These are phyloP conservation scores for Tephrocybe rancida DNA, from an alignment of 768 basidiomycete genomes.

Conservation along the genomic window DNA sequence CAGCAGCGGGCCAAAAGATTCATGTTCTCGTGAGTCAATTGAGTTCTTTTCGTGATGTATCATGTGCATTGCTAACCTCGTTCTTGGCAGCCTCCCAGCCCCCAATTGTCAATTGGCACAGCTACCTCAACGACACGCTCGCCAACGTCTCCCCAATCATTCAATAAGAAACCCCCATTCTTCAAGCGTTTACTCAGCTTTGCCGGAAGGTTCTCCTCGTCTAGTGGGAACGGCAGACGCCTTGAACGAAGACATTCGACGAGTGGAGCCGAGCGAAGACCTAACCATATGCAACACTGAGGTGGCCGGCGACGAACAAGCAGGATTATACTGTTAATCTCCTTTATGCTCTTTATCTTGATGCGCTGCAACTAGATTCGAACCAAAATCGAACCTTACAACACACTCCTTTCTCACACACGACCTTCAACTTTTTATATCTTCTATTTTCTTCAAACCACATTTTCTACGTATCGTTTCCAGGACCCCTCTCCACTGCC, in stretches of 20 bases:
- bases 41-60: slow-evolving; percentile 1
- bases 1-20: slow-evolving; percentile 72
- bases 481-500: neutral
- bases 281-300: slow-evolving; percentile 14
- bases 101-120: slow-evolving; percentile 56
- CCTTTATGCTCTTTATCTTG: slow-evolving; percentile 8
- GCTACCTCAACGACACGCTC: slow-evolving; percentile 63
- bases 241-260: slow-evolving; percentile 56
- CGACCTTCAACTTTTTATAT: neutral
- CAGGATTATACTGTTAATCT: slow-evolving; percentile 1
- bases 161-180: slow-evolving; percentile 57
- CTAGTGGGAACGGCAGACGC: slow-evolving; percentile 34
- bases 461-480: neutral
- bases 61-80: neutral
- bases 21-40: slow-evolving; percentile 66
- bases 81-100: slow-evolving; percentile 36
- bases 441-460: neutral
- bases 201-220: slow-evolving; percentile 46
- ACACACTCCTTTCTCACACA: neutral
- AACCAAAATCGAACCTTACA: neutral
- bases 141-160: slow-evolving; percentile 46
- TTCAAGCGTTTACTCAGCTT: slow-evolving; percentile 63
- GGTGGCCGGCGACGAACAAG: neutral
- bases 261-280: slow-evolving; percentile 30
- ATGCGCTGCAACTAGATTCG: neutral